phyloP scores from a whole-genome alignment of 2,329 filamentous ascomycete genomes.

The Rugonectria rugulosa region DNA sequence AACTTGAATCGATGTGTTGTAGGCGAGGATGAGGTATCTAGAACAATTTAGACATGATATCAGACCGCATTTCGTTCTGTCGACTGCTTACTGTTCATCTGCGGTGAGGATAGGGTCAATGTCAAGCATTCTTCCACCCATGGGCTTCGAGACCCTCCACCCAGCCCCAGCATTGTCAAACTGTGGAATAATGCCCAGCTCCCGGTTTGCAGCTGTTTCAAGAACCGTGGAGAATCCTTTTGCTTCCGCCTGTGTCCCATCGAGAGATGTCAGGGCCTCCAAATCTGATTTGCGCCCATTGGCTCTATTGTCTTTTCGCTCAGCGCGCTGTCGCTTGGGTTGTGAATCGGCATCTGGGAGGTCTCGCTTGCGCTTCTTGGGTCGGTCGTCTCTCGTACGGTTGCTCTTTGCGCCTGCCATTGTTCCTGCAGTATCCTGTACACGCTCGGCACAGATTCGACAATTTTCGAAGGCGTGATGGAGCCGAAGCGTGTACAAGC shows the following conservation, averaged over 20 bases:
- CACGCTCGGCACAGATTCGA: conserved; percentile 16
- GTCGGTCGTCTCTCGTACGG: conserved; percentile 46
- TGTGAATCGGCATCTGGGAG: conserved; percentile 50
- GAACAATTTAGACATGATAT: conserved; percentile 22
- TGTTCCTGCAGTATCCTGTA: conserved; percentile 21
- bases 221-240: conserved; percentile 28
- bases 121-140: conserved; percentile 71
- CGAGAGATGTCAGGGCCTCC: conserved; percentile 8
- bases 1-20: conserved; percentile 77
- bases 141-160: conserved; percentile 70
- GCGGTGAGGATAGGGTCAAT: conserved; percentile 68
- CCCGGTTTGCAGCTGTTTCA: conserved; percentile 26
- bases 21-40: conserved; percentile 78
- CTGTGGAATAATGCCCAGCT: conserved; percentile 37
- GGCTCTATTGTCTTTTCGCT: conserved; percentile 39
- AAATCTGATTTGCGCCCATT: conserved; percentile 33
- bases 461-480: conserved; percentile 27
- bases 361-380: conserved; percentile 58
- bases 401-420: conserved; percentile 47
- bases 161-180: conserved; percentile 44
- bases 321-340: conserved; percentile 51
- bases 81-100: conserved; percentile 68
- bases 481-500: conserved; percentile 16
- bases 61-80: neutral
- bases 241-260: conserved; percentile 25